Evolutionary conservation across 345 rosid species (phyloP).

Genomic region (Pelargonium nanum): DNA sequence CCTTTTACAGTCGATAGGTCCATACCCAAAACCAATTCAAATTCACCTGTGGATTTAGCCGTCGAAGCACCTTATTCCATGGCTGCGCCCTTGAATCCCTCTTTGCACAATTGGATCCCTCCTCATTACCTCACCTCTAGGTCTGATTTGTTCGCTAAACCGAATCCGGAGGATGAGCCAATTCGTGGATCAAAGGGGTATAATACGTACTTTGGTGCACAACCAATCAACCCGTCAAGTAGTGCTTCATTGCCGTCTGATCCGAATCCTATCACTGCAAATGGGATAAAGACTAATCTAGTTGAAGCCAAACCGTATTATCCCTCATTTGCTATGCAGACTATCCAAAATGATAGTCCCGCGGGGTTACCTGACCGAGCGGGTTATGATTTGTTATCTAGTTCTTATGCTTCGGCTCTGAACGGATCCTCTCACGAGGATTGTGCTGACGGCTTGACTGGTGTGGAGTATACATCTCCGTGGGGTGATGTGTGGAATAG

Average conservation of each 20-base stretch:
- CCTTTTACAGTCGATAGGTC: slow-evolving; percentile 48
- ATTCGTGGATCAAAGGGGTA: slow-evolving; percentile 15
- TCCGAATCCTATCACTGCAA: slow-evolving; percentile 13
- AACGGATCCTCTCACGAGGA: slow-evolving; percentile 15
- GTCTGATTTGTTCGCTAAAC: slow-evolving; percentile 12
- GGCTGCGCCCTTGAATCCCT: slow-evolving; percentile 13
- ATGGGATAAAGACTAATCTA: slow-evolving; percentile 2
- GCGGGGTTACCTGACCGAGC: slow-evolving; percentile 11
- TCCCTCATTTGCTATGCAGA: slow-evolving; percentile 23
- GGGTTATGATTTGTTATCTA: slow-evolving; percentile 16
- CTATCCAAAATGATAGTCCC: slow-evolving; percentile 3
- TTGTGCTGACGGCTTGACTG: slow-evolving; percentile 18
- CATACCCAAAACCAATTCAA: slow-evolving; percentile 14
- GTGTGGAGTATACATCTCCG: slow-evolving; percentile 7
- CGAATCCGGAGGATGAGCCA: neutral
- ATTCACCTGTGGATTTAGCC: slow-evolving; percentile 24
- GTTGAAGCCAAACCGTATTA: slow-evolving; percentile 29
- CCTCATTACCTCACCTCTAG: slow-evolving; percentile 4
- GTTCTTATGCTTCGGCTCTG: slow-evolving; percentile 14
- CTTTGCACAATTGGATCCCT: slow-evolving; percentile 17
- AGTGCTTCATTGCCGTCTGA: too few species aligned
- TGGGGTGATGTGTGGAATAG: slow-evolving; percentile 31
- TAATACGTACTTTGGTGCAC: too few species aligned
- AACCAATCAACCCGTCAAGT: too few species aligned
- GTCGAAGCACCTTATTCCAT: slow-evolving; percentile 20